Conservation (phyloP, 441 rosid genomes). For the Euphorbia corollata region DNA sequence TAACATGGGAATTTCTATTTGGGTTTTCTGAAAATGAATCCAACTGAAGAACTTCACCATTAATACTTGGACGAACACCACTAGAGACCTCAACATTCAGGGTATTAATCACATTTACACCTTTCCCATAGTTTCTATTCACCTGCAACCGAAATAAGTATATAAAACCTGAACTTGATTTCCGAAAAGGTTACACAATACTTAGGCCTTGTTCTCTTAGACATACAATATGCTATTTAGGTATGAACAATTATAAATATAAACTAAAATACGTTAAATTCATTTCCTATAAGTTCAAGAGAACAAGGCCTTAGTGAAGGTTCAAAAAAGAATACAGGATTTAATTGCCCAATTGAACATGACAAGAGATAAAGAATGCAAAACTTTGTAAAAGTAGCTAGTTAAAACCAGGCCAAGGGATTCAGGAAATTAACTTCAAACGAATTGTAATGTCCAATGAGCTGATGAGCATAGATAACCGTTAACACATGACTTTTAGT, state of each 20-base stretch:
- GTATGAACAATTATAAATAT: no score
- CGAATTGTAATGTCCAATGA: background rate
- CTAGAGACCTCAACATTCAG: slow-evolving; percentile 22
- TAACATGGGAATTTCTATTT: slow-evolving; percentile 13
- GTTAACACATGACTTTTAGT: no score
- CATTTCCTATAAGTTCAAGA: no score
- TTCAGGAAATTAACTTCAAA: background rate
- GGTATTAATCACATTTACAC: slow-evolving; percentile 16
- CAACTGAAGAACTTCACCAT: slow-evolving; percentile 20
- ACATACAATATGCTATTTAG: no score
- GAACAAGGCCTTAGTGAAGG: background rate
- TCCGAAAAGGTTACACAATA: background rate
- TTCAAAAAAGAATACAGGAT: background rate
- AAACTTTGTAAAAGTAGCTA: background rate
- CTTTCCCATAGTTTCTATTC: slow-evolving; percentile 14
- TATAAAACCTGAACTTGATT: slow-evolving; percentile 12
- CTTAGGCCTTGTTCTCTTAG: background rate
- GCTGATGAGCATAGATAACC: slow-evolving; percentile 5
- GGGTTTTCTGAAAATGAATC: slow-evolving; percentile 20
- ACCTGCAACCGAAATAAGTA: slow-evolving; percentile 29
- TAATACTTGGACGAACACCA: slow-evolving; percentile 14
- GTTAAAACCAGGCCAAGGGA: background rate
- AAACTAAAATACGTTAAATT: no score
- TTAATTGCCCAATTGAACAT: background rate
- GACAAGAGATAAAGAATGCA: background rate